Conservation (phyloP, 306 rosid species). For the Bauhinia variegata region DNA sequence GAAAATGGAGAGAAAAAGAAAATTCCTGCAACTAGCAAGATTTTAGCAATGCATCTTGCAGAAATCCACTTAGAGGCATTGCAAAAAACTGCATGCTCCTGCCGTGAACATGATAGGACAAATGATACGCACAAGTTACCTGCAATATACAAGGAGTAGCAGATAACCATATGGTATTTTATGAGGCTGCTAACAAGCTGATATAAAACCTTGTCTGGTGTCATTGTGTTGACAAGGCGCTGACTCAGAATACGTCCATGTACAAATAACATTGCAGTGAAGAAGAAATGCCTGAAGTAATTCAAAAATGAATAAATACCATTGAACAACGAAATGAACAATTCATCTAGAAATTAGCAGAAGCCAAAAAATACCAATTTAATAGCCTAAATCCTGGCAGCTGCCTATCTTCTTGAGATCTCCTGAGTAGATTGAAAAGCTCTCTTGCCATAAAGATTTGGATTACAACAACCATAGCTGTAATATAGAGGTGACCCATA, state of each 20-base stretch:
- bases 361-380: slow-evolving; percentile 64
- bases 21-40: slow-evolving; percentile 9
- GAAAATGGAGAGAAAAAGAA: slow-evolving; percentile 27
- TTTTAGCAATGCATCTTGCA: slow-evolving; percentile 25
- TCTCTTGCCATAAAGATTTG: slow-evolving; percentile 97
- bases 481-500: slow-evolving; percentile 91
- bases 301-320: slow-evolving; percentile 25
- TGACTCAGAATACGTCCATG: slow-evolving; percentile 96
- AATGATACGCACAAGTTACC: slow-evolving; percentile 52
- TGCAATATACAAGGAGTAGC: slow-evolving; percentile 84
- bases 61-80: slow-evolving; percentile 23
- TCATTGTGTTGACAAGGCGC: slow-evolving; percentile 84
- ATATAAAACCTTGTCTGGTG: slow-evolving; percentile 73
- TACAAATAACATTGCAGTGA: slow-evolving; percentile 96
- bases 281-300: slow-evolving; percentile 89
- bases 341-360: slow-evolving; percentile 11
- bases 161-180: slow-evolving; percentile 93
- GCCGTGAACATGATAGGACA: slow-evolving; percentile 27
- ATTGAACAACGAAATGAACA: slow-evolving; percentile 18
- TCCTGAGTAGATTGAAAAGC: slow-evolving; percentile 89
- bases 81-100: slow-evolving; percentile 5
- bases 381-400: slow-evolving; percentile 96
- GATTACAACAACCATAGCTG: slow-evolving; percentile 91
- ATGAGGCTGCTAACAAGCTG: slow-evolving; percentile 77
- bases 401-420: slow-evolving; percentile 81